phyloP scores from a whole-genome alignment of 805 yeast genomes.

The Wickerhamiella occidentalis region DNA sequence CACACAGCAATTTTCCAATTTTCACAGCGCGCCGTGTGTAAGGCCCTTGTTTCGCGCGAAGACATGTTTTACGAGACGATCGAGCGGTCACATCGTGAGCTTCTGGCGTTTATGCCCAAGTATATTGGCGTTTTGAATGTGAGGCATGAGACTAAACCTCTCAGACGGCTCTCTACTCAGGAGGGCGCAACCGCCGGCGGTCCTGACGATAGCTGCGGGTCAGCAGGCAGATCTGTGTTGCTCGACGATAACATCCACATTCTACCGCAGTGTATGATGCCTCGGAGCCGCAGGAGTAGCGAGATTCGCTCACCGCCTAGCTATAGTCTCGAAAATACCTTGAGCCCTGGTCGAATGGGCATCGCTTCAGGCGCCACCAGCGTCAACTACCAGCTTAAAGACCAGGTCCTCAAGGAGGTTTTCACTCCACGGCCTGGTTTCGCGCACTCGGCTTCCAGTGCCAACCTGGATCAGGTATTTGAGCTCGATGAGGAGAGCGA shows the following conservation, averaged over 20 bases:
- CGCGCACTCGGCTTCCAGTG: slow-evolving; percentile 1
- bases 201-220: slow-evolving; percentile 1
- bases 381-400: slow-evolving; percentile 59
- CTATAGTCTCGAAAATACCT: background rate
- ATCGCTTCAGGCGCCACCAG: slow-evolving; percentile 43
- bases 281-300: slow-evolving; percentile 10
- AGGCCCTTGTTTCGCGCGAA: slow-evolving; percentile 81
- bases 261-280: slow-evolving; percentile 68
- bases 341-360: slow-evolving; percentile 6
- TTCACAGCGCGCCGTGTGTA: slow-evolving; percentile 84
- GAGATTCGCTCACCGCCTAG: background rate
- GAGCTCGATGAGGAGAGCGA: slow-evolving; percentile 10
- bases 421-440: slow-evolving; percentile 28
- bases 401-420: slow-evolving; percentile 58
- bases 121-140: slow-evolving; percentile 93
- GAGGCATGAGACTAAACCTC: slow-evolving; percentile 42
- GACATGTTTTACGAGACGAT: slow-evolving; percentile 85
- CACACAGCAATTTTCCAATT: slow-evolving; percentile 94
- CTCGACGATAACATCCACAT: slow-evolving; percentile 87
- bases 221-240: slow-evolving; percentile 37
- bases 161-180: slow-evolving; percentile 8
- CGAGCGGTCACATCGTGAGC: slow-evolving; percentile 62
- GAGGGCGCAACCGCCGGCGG: background rate
- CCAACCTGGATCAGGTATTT: slow-evolving; percentile 1
- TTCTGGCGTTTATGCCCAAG: slow-evolving; percentile 78